Base-by-base conservation (phyloP, 2,329 filamentous ascomycete genomes). In the Xylaria arbuscula region DNA sequence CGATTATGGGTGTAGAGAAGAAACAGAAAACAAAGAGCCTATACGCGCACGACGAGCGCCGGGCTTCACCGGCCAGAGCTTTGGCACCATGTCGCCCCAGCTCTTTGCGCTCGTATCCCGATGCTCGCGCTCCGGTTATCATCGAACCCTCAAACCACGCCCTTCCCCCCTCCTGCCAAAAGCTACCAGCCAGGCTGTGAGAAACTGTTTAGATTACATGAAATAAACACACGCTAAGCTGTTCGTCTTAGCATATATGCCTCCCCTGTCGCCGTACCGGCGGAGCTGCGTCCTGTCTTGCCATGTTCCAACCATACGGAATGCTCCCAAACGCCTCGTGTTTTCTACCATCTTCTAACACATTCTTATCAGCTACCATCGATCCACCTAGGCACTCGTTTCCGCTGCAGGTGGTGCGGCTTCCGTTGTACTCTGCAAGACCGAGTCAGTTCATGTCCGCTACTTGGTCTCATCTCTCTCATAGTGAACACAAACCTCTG, bases 401-500 rank as follows among this genome's bases (percentile, higher is more conserved):
- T 66, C 59, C 13, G 53, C 51, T 11, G 47, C 38, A 7, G 56
- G 56, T 5, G 58, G 38, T 58, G 62, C 45, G 6, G 53, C 38
- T 54, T 71, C 68, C 10, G 62, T 60, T 17, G 66, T 55, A 40
- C 61, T 59, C 66, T 72, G 59, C n/a, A 36, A 40, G 9, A n/a
- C n/a, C 22, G 15, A 17, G 59, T 71, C 61, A 71, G 67, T 53
- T 34, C n/a, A 7, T 7, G 38, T 53, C 34, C 19, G 17, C 64
- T 17, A 40, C 13, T 17, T n/a, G 19, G 4, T 42, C 9, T 19
- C 19, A 11, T 66, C 70, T 11, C 9, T 3, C 4, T 9, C 32
- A 9, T 19, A 32, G 11, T 28, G 24, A 13, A 48, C 32, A 70
- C 70, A 24, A 74, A 77, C 78, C 72, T 82, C 78, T 59, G 81